Evolutionary conservation across 345 rosid genomes (phyloP).

Genomic region (Luvunga scandens): DNA sequence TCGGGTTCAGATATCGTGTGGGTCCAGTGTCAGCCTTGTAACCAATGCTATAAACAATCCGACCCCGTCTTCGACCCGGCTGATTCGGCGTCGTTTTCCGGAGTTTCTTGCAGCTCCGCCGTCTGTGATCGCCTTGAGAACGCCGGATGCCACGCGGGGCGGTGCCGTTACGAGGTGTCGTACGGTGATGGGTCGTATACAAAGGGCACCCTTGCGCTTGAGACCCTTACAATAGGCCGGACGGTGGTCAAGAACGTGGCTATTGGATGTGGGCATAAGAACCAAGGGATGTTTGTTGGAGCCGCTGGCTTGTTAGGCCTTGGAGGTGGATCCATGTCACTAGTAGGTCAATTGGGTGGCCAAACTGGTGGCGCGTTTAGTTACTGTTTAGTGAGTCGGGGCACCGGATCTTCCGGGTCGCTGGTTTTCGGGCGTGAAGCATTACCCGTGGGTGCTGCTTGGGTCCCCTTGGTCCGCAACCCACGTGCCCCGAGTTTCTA

Average conservation of each 20-base stretch:
- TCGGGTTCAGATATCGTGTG: conserved; percentile 97
- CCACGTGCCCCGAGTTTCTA: conserved; percentile 76
- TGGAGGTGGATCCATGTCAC: conserved; percentile 88
- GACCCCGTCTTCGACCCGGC: conserved; percentile 95
- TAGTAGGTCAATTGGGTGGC: conserved; percentile 82
- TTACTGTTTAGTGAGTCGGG: conserved; percentile 82
- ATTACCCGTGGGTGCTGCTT: conserved; percentile 83
- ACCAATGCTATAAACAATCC: conserved; percentile 77
- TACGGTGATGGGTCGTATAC: conserved; percentile 98
- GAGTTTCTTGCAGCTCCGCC: conserved; percentile 74
- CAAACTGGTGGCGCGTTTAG: conserved; percentile 91
- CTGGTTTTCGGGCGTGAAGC: conserved; percentile 77
- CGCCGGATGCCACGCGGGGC: conserved; percentile 70
- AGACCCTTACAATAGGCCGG: conserved; percentile 70
- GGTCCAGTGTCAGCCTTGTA: conserved; percentile 97
- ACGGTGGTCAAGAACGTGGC: conserved; percentile 67
- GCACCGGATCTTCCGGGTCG: conserved; percentile 62
- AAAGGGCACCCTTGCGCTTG: conserved; percentile 80
- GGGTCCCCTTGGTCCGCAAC: conserved; percentile 86
- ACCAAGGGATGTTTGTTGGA: conserved; percentile 89
- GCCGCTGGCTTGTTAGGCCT: conserved; percentile 92
- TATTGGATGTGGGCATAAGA: conserved; percentile 89
- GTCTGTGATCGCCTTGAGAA: conserved; percentile 76
- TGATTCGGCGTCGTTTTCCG: conserved; percentile 62
- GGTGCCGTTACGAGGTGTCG: conserved; percentile 81